Evolutionary conservation across 805 yeast genomes (phyloP), one percentile per base, ranked within the genome.

Genomic region (Yarrowia keelungensis): DNA sequence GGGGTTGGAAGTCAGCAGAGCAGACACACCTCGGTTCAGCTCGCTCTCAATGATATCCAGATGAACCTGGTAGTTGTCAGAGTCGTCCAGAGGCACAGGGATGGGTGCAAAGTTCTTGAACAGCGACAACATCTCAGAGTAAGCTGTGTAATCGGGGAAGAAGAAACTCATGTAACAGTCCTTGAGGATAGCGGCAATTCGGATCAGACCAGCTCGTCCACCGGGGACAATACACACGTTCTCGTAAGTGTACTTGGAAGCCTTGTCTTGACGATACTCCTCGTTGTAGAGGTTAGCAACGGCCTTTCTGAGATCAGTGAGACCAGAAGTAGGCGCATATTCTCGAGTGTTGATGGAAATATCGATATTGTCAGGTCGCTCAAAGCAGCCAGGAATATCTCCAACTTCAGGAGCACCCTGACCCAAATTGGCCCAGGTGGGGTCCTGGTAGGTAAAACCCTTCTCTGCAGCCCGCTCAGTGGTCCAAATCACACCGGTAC

Each of bases 381-480:
- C 79, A 74, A 85, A 85, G 41, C 88, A 85, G 3, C 89, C 89
- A 2, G 85, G 85, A 54, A 86, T 78, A 59, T 84, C 86, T 26
- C 88, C 88, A 67, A 85, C 87, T 74, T 86, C 89, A 3, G 89
- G 89, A 69, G 87, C 86, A 59, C 89, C 89, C 74, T 86, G 89
- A 51, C 89, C 89, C 75, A 86, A 78, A 74, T 86, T 86, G 46
- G 87, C 85, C 89, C 89, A 86, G 26, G 73, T 73, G 19, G 64
- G 75, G 67, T 75, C 76, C 26, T 77, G 81, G 12, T 79, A 78
- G 69, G 76, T 78, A 73, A 79, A 86, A 0, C 89, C 89, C 74
- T 85, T 83, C 70, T 84, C 88, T 53, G 78, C 76, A 39, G 89
- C 89, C 70, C 88, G 79, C 73, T 86, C 89, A 0, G 89, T 86